These are phyloP conservation scores for Daldinia grandis DNA, from an alignment of 495 filamentous ascomycete species.

Conservation along the genomic window DNA sequence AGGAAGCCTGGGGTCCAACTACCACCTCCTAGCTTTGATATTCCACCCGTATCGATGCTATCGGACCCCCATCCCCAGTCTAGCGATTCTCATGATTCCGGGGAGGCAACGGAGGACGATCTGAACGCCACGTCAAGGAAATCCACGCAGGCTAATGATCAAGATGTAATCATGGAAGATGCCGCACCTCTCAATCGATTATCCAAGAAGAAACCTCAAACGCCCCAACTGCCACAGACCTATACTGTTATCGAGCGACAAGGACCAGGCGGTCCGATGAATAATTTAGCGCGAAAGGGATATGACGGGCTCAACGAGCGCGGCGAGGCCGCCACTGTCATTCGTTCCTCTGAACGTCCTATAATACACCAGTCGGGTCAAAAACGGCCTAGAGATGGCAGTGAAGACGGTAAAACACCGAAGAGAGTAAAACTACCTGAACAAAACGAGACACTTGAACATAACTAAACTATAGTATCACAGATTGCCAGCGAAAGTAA, in stretches of 20 bases:
- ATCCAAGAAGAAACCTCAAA: slow-evolving; percentile 35
- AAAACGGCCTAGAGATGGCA: slow-evolving; percentile 47
- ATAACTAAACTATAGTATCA: slow-evolving; percentile 22
- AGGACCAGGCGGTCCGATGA: neutral
- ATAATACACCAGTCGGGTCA: slow-evolving; percentile 42
- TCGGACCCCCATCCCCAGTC: slow-evolving; percentile 2
- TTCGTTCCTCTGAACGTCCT: slow-evolving; percentile 35
- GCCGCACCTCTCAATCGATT: slow-evolving; percentile 25
- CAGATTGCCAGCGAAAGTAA: slow-evolving; percentile 32
- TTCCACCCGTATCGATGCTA: slow-evolving; percentile 5
- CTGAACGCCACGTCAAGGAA: slow-evolving; percentile 7
- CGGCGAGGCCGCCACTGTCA: slow-evolving; percentile 31
- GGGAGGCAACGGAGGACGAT: neutral
- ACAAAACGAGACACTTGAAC: neutral
- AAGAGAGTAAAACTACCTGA: slow-evolving; percentile 47
- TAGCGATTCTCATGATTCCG: neutral
- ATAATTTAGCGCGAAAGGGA: slow-evolving; percentile 6
- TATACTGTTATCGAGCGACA: slow-evolving; percentile 37
- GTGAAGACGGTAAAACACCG: slow-evolving; percentile 33
- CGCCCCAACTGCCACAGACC: slow-evolving; percentile 38
- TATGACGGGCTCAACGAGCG: slow-evolving; percentile 42
- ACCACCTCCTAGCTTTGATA: slow-evolving; percentile 32
- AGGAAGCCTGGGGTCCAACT: slow-evolving; percentile 45
- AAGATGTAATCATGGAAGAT: slow-evolving; percentile 46
- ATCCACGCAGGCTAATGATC: neutral